A percentile compares a stretch with the other conserved stretches of the same genome.
These are phyloP conservation scores for Russula abietina DNA, from an alignment of 768 basidiomycete species.

Conservation along the genomic window DNA sequence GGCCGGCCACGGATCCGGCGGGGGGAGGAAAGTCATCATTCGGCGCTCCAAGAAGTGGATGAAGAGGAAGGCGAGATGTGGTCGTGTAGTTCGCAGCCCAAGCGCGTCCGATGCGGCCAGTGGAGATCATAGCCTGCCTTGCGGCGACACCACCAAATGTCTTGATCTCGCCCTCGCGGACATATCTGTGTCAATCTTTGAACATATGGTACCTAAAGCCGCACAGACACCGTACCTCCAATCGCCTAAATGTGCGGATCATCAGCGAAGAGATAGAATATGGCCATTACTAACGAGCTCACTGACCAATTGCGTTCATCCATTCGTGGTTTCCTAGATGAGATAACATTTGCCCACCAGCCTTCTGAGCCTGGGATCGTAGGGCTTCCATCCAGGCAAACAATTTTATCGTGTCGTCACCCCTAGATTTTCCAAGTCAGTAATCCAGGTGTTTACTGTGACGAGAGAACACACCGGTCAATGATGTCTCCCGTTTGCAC, in stretches of 20 bases:
- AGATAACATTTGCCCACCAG: constrained; percentile 68
- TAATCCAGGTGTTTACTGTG: background rate
- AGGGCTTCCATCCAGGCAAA: constrained; percentile 82
- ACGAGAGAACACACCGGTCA: constrained; percentile 54
- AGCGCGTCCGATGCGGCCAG: constrained; percentile 69
- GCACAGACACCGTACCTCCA: constrained; percentile 55
- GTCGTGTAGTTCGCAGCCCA: constrained; percentile 87
- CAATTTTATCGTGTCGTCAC: constrained; percentile 83
- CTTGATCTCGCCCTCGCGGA: constrained; percentile 71
- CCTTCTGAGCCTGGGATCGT: constrained; percentile 60
- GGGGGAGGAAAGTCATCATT: constrained; percentile 48
- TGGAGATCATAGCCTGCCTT: constrained; percentile 68
- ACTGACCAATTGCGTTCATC: constrained; percentile 81
- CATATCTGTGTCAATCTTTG: constrained; percentile 52
- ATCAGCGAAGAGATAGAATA: constrained; percentile 8
- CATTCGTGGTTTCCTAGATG: constrained; percentile 94
- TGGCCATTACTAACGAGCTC: background rate
- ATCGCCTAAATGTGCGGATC: constrained; percentile 48
- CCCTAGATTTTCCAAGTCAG: constrained; percentile 40
- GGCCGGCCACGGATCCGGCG: constrained; percentile 33
- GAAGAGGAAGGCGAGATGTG: constrained; percentile 74
- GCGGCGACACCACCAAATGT: constrained; percentile 70
- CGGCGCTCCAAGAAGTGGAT: constrained; percentile 58
- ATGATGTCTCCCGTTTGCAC: constrained; percentile 97
- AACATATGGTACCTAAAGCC: background rate